These are phyloP conservation scores for Ogataea philodendri DNA, from an alignment of 805 yeast genomes.

Conservation along the genomic window DNA sequence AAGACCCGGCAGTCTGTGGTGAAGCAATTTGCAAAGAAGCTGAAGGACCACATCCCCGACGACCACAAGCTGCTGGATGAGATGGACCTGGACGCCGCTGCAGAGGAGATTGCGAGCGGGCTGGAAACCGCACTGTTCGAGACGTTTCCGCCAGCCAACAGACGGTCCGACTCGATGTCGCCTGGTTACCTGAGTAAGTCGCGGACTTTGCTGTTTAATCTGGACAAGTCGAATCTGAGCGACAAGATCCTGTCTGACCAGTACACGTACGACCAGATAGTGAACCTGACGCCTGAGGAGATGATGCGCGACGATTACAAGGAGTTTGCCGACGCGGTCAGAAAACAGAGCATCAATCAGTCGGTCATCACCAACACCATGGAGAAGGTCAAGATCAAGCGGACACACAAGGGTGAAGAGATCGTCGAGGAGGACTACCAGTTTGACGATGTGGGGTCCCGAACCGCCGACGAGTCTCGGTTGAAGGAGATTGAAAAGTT, in stretches of 20 bases:
- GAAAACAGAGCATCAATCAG: constrained; percentile 64
- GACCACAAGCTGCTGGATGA: constrained; percentile 25
- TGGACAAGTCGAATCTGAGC: constrained; percentile 57
- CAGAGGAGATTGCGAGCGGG: constrained; percentile 46
- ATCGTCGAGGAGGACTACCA: constrained; percentile 56
- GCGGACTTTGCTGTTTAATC: constrained; percentile 61
- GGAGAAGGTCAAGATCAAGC: constrained; percentile 59
- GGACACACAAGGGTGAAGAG: constrained; percentile 89
- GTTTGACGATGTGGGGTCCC: constrained; percentile 24
- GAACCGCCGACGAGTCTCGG: constrained; percentile 24
- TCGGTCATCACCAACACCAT: constrained; percentile 52
- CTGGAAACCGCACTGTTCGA: constrained; percentile 51
- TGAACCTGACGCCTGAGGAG: constrained; percentile 66
- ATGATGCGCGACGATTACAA: constrained; percentile 70
- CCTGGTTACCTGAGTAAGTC: constrained; percentile 62
- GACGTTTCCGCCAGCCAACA: constrained; percentile 22
- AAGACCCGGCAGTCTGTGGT: constrained; percentile 49
- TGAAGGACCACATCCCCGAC: constrained; percentile 40
- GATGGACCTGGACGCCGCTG: constrained; percentile 34
- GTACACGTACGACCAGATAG: constrained; percentile 57
- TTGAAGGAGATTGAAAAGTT: constrained; percentile 28
- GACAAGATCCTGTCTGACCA: constrained; percentile 53
- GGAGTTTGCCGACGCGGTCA: constrained; percentile 66
- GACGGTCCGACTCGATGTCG: constrained; percentile 17
- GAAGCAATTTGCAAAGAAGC: constrained; percentile 48